Base-by-base conservation (phyloP, 768 basidiomycete genomes). In the Candolleomyces eurysporus region DNA sequence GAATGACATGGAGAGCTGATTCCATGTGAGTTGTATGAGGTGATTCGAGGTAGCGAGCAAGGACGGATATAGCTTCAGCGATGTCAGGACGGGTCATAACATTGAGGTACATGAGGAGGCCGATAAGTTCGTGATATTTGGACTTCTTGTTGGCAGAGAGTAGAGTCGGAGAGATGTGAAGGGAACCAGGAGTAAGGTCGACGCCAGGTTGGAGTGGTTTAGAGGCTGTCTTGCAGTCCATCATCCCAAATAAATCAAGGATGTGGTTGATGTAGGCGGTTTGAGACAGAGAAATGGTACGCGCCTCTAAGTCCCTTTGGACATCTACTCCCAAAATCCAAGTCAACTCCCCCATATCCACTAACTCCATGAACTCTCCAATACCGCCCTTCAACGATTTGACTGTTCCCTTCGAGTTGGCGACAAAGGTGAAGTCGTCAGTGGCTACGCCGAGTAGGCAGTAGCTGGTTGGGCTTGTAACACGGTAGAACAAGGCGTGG, bases 251-350 rank as follows among this genome's bases (percentile, higher is more conserved):
- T 22, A 53, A 40, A 4, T 51, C 50, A 21, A 69, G 55, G n/a
- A 72, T 65, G 39, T 60, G 48, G 4, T 66, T 50, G 21, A 72
- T 69, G 30, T 73, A 74, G 5, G 65, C 52, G 5, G 50, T 31
- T 52, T 78, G 73, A 49, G 59, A 61, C n/a, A 73, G 60, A 17
- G 66, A 64, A 6, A 76, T 62, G 5, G 67, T 69, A 30, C 61
- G 60, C 0, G 57, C 48, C 1, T 64, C 40, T 4, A 50, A 54
- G 43, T 76, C 65, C 0, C 61, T 62, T 2, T 42, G 61, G 40
- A 75, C 61, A 26, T 65, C 26, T n/a, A 75, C 66, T 16, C 73
- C 67, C 10, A 76, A 65, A 1, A 74, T 58, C 65, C 65, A 73
- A 48, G 65, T 67, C 21, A 69, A 46, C 51, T 69, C 65, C 0